phyloP scores from a whole-genome alignment of 2,329 filamentous ascomycete species.

The Neocatenulostroma microsporum region DNA sequence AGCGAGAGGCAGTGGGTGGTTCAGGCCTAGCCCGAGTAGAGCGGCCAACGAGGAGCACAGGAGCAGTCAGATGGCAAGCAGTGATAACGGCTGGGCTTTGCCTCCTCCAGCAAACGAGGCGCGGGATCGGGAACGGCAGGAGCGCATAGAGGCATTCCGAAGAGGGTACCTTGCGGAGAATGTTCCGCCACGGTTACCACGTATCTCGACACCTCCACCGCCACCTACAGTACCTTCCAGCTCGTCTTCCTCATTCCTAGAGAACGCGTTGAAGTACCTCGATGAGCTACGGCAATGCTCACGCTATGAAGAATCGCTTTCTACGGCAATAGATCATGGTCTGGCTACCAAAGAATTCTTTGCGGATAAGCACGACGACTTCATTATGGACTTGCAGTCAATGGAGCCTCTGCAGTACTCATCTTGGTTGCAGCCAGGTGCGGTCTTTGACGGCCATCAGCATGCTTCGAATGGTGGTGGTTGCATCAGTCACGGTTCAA shows the following conservation, averaged over 20 bases:
- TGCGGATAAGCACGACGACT: constrained; percentile 47
- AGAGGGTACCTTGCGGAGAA: constrained; percentile 29
- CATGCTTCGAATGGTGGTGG: constrained; percentile 40
- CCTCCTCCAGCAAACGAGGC: constrained; percentile 16
- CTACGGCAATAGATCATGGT: constrained; percentile 46
- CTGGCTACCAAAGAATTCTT: constrained; percentile 48
- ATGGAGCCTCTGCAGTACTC: constrained; percentile 46
- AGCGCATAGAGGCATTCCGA: constrained; percentile 28
- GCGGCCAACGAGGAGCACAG: constrained; percentile 12
- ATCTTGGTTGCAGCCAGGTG: constrained; percentile 56
- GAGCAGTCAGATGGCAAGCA: constrained; percentile 6
- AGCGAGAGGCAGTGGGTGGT: constrained; percentile 28
- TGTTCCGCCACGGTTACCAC: constrained; percentile 21
- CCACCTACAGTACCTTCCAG: constrained; percentile 8
- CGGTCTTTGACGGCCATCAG: constrained; percentile 55
- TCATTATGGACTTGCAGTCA: constrained; percentile 48
- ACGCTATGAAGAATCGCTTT: constrained; percentile 48
- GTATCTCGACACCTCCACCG: constrained; percentile 21
- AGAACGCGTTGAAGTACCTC: constrained; percentile 55
- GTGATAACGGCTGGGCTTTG: constrained; percentile 19
- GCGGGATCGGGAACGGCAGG: constrained; percentile 16
- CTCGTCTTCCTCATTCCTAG: constrained; percentile 36
- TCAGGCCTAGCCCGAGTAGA: constrained; percentile 17
- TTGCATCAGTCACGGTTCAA: constrained; percentile 12
- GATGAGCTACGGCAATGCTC: constrained; percentile 49